These are phyloP conservation scores for Chernovozyma sophiae-reginae DNA, from an alignment of 1,139 yeast species.

Conservation along the genomic window DNA sequence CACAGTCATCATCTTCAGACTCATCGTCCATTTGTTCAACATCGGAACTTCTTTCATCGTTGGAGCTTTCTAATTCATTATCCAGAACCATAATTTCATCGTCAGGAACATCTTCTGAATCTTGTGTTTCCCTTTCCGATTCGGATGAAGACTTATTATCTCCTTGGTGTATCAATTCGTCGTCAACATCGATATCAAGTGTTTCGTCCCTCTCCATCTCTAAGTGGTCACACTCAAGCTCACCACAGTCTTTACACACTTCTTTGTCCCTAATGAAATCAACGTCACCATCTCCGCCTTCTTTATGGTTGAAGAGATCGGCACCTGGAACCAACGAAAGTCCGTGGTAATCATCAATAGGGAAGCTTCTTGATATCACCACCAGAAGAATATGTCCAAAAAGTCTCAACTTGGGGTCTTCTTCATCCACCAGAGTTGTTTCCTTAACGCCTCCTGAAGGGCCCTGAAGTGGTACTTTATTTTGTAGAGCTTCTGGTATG, in stretches of 20 bases:
- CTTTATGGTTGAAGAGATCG: constrained; percentile 77
- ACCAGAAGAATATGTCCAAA: constrained; percentile 55
- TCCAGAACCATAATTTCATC: neutral
- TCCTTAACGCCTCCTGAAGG: no score
- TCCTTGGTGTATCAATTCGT: no score
- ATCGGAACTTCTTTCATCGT: constrained; percentile 8
- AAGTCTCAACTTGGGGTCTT: constrained; percentile 19
- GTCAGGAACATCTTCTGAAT: constrained; percentile 1
- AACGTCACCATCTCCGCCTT: constrained; percentile 13
- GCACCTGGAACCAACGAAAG: constrained; percentile 87
- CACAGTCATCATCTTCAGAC: constrained; percentile 18
- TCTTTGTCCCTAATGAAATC: constrained; percentile 41
- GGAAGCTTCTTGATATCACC: constrained; percentile 75
- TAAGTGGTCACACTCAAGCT: constrained; percentile 51
- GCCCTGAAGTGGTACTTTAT: no score
- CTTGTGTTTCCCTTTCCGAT: constrained; percentile 8
- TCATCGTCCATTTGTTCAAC: constrained; percentile 21
- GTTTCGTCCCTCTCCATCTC: constrained; percentile 26
- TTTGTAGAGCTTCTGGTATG: constrained; percentile 37
- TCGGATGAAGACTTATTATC: no score
- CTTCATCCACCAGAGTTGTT: no score
- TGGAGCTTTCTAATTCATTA: neutral
- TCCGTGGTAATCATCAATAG: constrained; percentile 70
- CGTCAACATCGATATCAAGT: constrained; percentile 9
- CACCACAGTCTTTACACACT: constrained; percentile 76